These are phyloP conservation scores for Candida boleticola DNA, from an alignment of 805 yeast species.

Conservation along the genomic window DNA sequence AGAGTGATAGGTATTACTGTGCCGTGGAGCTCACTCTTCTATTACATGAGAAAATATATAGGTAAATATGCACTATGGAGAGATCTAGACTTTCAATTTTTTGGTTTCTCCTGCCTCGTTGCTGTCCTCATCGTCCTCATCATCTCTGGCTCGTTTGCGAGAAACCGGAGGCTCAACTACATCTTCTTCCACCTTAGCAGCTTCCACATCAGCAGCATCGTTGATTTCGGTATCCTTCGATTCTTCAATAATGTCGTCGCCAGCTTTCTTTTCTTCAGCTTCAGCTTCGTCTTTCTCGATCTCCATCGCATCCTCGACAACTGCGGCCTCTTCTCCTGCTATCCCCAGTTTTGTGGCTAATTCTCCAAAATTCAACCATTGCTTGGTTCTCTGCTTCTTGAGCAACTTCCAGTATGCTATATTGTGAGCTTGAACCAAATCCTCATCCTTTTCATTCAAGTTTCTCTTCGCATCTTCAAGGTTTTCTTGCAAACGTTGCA, in stretches of 20 bases:
- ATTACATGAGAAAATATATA: too few relatives aligned
- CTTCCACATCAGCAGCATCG: background rate
- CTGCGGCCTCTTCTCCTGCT: conserved; percentile 3
- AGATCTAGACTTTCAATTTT: background rate
- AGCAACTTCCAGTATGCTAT: conserved; percentile 32
- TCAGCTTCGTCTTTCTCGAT: conserved; percentile 5
- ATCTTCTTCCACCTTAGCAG: conserved; percentile 4
- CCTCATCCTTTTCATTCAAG: conserved; percentile 5
- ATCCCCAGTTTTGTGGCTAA: conserved; percentile 6
- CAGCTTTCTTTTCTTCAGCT: conserved; percentile 6
- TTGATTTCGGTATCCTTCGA: conserved; percentile 3
- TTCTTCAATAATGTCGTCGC: conserved; percentile 4
- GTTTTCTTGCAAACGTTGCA: background rate
- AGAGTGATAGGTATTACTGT: too few relatives aligned
- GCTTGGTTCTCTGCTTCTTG: conserved; percentile 17
- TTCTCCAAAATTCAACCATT: conserved; percentile 28
- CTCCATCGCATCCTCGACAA: conserved; percentile 7
- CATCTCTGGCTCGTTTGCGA: conserved; percentile 2
- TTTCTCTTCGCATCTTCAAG: background rate
- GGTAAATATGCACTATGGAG: too few relatives aligned
- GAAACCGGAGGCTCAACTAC: conserved; percentile 1
- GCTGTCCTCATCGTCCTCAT: conserved; percentile 5
- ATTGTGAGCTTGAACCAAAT: conserved; percentile 14
- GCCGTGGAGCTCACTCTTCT: too few relatives aligned
- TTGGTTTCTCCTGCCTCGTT: background rate